phyloP scores from a whole-genome alignment of 139 green algal species.

The Chlorella sp. region DNA sequence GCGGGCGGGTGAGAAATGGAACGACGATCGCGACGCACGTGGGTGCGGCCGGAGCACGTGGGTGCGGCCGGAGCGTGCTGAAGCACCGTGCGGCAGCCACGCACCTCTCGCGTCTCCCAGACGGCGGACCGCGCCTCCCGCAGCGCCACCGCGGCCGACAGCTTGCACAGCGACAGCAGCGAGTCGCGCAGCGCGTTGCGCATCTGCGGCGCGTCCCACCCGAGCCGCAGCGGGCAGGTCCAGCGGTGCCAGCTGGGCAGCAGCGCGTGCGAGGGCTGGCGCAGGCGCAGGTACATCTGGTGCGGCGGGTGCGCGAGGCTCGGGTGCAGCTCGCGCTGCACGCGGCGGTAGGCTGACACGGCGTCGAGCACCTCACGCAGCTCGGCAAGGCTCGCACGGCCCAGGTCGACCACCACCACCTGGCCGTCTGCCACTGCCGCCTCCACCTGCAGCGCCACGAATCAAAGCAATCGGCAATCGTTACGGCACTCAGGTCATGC shows the following conservation, averaged over 20 bases:
- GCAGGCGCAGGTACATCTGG: background rate
- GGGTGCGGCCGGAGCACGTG: no score
- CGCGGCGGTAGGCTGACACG: background rate
- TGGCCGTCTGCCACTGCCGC: background rate
- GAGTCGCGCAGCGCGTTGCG: background rate
- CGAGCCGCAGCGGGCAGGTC: background rate
- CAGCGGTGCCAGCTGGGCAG: background rate
- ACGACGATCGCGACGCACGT: no score
- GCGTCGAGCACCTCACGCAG: background rate
- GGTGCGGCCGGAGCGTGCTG: no score
- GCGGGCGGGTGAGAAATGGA: background rate
- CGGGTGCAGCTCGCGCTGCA: background rate
- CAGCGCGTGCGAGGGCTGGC: no score
- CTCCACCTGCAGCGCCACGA: background rate
- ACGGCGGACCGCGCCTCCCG: background rate
- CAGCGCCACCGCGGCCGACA: background rate
- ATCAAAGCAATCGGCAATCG: background rate
- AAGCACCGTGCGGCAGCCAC: no score
- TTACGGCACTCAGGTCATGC: background rate
- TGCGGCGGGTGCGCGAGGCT: background rate
- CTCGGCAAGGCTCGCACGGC: background rate
- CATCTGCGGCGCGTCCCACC: background rate
- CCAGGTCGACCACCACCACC: conserved; percentile 1
- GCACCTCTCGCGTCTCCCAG: background rate
- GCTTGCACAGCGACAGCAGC: background rate